A percentile compares a stretch with the other conserved stretches of the same genome.
phyloP scores from a whole-genome alignment of 2,329 filamentous ascomycete species.

The Pestalotiopsis sp. region DNA sequence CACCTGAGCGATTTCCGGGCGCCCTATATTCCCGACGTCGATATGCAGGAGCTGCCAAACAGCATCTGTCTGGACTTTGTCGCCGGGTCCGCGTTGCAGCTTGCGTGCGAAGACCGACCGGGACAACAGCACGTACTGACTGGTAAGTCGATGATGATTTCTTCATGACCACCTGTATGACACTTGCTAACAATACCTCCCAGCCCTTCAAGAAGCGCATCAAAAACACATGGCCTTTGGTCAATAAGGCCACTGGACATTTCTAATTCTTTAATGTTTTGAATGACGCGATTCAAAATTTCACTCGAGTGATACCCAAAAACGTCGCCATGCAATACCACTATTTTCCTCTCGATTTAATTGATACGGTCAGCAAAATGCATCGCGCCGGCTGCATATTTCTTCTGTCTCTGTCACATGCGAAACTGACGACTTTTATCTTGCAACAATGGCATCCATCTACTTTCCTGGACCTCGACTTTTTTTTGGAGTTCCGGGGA shows the following conservation, averaged over 20 bases:
- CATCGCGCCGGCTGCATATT: constrained; percentile 10
- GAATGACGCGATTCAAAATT: not conserved
- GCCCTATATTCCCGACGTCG: constrained; percentile 85
- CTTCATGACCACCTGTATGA: not conserved
- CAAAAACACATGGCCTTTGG: constrained; percentile 8
- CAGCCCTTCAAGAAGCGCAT: constrained; percentile 17
- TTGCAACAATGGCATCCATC: not conserved
- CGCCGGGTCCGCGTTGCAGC: constrained; percentile 63
- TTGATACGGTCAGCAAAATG: constrained; percentile 7
- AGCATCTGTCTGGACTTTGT: constrained; percentile 69
- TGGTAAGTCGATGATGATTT: constrained; percentile 43
- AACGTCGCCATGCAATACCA: not conserved
- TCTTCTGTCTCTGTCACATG: not conserved
- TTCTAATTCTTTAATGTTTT: constrained; percentile 3
- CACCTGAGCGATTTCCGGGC: constrained; percentile 82
- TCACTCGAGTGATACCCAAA: constrained; percentile 8
- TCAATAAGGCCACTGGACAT: not conserved
- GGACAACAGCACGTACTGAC: constrained; percentile 59
- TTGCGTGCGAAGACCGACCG: constrained; percentile 65
- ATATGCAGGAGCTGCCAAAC: constrained; percentile 90
- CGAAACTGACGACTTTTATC: constrained; percentile 4
- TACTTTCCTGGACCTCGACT: not conserved
- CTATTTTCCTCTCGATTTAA: not conserved
- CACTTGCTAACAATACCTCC: not conserved
- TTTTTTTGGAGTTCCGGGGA: not conserved